Percentiles rank a stretch among this genome's conserved stretches.
Conservation (phyloP, 495 filamentous ascomycete species). For the Neurospora sp. region DNA sequence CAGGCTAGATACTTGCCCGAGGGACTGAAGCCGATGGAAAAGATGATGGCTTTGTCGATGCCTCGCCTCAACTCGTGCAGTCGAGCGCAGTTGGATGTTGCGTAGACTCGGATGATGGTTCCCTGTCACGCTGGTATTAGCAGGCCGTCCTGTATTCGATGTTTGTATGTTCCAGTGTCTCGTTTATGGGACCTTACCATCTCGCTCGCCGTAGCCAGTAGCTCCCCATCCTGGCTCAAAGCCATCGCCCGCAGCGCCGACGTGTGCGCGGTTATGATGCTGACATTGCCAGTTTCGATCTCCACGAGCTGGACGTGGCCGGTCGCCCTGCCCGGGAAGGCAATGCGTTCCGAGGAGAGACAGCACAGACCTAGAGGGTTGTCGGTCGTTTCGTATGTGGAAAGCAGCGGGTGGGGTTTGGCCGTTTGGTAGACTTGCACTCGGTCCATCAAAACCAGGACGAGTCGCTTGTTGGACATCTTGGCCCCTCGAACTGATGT, state of each 20-base stretch:
- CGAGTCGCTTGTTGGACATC: conserved; percentile 65
- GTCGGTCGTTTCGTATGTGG: conserved; percentile 74
- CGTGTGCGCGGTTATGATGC: conserved; percentile 87
- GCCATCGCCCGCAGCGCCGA: conserved; percentile 68
- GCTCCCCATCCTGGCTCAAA: conserved; percentile 67
- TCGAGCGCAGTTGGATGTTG: conserved; percentile 64
- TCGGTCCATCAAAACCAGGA: conserved; percentile 71
- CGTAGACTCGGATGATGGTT: conserved; percentile 77
- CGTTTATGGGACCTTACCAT: conserved; percentile 37
- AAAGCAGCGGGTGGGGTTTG: conserved; percentile 59
- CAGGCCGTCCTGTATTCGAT: background rate
- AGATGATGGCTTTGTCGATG: conserved; percentile 78
- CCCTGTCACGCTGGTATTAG: conserved; percentile 39
- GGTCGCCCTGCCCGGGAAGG: conserved; percentile 71
- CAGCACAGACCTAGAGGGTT: conserved; percentile 77
- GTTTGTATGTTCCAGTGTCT: background rate
- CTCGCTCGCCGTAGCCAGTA: conserved; percentile 87
- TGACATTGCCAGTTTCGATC: conserved; percentile 70
- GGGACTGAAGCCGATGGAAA: conserved; percentile 78
- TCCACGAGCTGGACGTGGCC: conserved; percentile 93
- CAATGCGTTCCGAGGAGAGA: conserved; percentile 58
- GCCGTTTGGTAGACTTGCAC: conserved; percentile 76
- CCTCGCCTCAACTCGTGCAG: conserved; percentile 78
- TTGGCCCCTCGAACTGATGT: conserved; percentile 68
- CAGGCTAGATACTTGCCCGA: conserved; percentile 68